These are phyloP conservation scores for Epichloe festucae DNA, from an alignment of 2,329 filamentous ascomycete species.

Conservation along the genomic window DNA sequence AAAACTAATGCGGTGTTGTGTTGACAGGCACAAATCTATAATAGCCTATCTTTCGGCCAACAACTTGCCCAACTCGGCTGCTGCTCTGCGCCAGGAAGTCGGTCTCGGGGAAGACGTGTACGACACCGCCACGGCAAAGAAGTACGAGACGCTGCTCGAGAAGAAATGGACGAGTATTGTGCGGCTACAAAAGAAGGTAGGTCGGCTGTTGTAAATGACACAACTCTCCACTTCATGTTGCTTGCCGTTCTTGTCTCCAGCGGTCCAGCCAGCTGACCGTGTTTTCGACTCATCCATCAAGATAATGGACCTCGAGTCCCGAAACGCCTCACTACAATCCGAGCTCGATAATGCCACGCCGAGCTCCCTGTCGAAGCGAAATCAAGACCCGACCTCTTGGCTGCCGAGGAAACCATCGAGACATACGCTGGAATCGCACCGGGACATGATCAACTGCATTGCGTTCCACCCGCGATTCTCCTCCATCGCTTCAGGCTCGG, in stretches of 20 bases:
- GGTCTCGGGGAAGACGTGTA: conserved; percentile 56
- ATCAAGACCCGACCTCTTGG: conserved; percentile 77
- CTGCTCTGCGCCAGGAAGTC: conserved; percentile 65
- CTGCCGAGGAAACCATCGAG: conserved; percentile 71
- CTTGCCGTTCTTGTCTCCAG: not conserved
- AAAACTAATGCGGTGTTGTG: not conserved
- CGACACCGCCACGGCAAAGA: conserved; percentile 73
- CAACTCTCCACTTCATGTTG: too few species aligned
- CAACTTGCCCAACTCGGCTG: conserved; percentile 56
- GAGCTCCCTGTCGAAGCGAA: conserved; percentile 54
- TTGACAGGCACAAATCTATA: conserved; percentile 72
- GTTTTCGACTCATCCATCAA: conserved; percentile 20
- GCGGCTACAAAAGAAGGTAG: conserved; percentile 85
- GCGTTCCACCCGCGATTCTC: conserved; percentile 91
- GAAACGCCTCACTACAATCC: conserved; percentile 57
- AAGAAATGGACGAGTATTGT: conserved; percentile 99
- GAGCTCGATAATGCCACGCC: conserved; percentile 78
- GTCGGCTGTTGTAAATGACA: too few species aligned
- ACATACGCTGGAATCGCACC: conserved; percentile 73
- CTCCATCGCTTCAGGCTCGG: conserved; percentile 77
- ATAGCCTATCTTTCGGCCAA: conserved; percentile 74
- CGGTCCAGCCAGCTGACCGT: not conserved
- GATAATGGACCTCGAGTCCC: conserved; percentile 88
- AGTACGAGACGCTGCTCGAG: conserved; percentile 86
- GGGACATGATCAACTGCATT: conserved; percentile 69